Percentiles rank a stretch among this genome's conserved stretches.
These are phyloP conservation scores for Hymenoscyphus occultus DNA, from an alignment of 2,329 filamentous ascomycete species.

Conservation along the genomic window DNA sequence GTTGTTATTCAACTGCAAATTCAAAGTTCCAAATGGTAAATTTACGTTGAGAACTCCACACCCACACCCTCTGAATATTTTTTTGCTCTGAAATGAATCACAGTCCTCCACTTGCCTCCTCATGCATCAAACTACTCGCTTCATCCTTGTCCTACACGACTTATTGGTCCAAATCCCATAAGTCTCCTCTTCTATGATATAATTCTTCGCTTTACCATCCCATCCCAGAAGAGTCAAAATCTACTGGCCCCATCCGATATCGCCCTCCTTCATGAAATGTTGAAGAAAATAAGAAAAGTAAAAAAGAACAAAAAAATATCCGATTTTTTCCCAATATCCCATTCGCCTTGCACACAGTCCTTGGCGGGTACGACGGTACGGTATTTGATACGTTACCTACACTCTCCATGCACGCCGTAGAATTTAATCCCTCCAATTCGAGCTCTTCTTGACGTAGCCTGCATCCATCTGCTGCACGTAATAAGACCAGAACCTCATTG, in stretches of 20 bases:
- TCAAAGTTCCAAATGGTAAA: neutral
- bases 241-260: neutral
- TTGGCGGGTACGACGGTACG: conserved; percentile 3
- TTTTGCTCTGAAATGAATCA: neutral
- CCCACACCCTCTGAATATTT: neutral
- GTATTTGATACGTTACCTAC: neutral
- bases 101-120: neutral
- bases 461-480: conserved; percentile 1
- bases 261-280: neutral
- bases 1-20: neutral
- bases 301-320: no score
- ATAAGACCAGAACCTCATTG: neutral
- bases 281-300: neutral
- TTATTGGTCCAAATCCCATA: conserved; percentile 2
- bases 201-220: neutral
- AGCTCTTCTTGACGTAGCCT: conserved; percentile 3
- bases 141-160: conserved; percentile 6
- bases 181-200: conserved; percentile 2
- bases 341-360: neutral
- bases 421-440: conserved; percentile 1
- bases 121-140: neutral
- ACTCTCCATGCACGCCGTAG: conserved; percentile 2
- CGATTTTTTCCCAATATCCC: neutral
- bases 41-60: neutral
- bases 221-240: neutral